Evolutionary conservation across 1,139 yeast species (phyloP).

Genomic region (Pneumocystis sp.): DNA sequence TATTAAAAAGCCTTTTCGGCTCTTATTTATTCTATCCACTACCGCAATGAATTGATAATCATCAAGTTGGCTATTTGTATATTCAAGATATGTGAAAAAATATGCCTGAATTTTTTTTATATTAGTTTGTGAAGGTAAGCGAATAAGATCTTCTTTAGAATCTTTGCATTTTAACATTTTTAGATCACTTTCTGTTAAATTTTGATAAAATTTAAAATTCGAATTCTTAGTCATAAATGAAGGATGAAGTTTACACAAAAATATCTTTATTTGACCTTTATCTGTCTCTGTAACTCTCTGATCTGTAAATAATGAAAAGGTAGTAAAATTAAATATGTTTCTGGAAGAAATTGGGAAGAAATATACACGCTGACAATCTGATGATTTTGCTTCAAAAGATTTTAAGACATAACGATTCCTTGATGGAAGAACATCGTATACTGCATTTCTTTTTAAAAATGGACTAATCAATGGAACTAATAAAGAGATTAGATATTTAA

Average conservation of each 20-base stretch:
- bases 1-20: constrained; percentile 21
- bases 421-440: constrained; percentile 6
- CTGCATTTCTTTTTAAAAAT: not conserved
- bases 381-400: constrained; percentile 7
- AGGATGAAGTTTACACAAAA: constrained; percentile 3
- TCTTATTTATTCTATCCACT: constrained; percentile 19
- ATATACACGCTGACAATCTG: not conserved
- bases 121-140: constrained; percentile 2
- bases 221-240: not conserved
- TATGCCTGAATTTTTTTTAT: not conserved
- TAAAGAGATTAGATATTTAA: not conserved
- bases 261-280: constrained; percentile 2
- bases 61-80: constrained; percentile 13
- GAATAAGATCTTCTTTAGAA: not conserved
- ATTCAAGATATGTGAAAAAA: constrained; percentile 5
- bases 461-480: not conserved
- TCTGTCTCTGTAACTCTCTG: not conserved
- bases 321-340: constrained; percentile 1
- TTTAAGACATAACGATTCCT: constrained; percentile 8
- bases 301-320: constrained; percentile 10
- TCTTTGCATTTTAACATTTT: constrained; percentile 9
- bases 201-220: not conserved
- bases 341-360: constrained; percentile 12
- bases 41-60: constrained; percentile 18
- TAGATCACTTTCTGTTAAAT: constrained; percentile 3